Evolutionary conservation across 805 yeast species (phyloP).

Genomic region (Teunomyces panamensis): DNA sequence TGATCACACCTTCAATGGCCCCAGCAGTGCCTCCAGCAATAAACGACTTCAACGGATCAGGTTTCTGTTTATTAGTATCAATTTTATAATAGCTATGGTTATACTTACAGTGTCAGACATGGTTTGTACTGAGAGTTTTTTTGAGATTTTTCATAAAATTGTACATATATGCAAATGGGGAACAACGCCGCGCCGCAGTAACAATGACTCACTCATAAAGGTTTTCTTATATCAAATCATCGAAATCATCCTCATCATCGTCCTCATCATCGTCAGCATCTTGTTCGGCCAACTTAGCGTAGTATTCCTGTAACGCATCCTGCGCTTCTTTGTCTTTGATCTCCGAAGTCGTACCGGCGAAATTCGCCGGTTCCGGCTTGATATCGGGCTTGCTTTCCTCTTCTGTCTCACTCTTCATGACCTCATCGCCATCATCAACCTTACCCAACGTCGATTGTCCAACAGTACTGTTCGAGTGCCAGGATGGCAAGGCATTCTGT

Average conservation of each 20-base stretch:
- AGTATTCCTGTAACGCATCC: slow-evolving; percentile 64
- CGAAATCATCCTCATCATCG: slow-evolving; percentile 32
- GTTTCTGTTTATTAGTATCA: slow-evolving; percentile 28
- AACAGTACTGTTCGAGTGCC: slow-evolving; percentile 93
- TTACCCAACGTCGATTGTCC: slow-evolving; percentile 62
- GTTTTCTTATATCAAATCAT: slow-evolving; percentile 21
- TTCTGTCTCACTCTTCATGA: slow-evolving; percentile 14
- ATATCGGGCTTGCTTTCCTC: slow-evolving; percentile 3
- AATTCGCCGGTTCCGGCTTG: slow-evolving; percentile 6
- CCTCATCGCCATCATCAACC: slow-evolving; percentile 47
- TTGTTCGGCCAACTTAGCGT: slow-evolving; percentile 70
- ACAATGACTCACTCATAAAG: neutral
- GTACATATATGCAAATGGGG: neutral
- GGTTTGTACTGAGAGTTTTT: neutral
- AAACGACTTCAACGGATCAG: slow-evolving; percentile 77
- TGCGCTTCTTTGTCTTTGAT: slow-evolving; percentile 61
- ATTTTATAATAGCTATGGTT: neutral
- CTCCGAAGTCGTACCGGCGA: slow-evolving; percentile 1
- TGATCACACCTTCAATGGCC: slow-evolving; percentile 87
- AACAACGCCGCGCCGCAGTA: neutral
- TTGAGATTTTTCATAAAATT: neutral
- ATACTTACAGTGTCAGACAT: slow-evolving; percentile 2
- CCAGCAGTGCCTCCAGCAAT: slow-evolving; percentile 97
- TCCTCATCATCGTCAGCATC: slow-evolving; percentile 59
- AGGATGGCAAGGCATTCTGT: slow-evolving; percentile 93